Evolutionary conservation across 2,329 filamentous ascomycete genomes (phyloP), one percentile per base, ranked within the genome.

Genomic region (Pseudocercospora crystallina): DNA sequence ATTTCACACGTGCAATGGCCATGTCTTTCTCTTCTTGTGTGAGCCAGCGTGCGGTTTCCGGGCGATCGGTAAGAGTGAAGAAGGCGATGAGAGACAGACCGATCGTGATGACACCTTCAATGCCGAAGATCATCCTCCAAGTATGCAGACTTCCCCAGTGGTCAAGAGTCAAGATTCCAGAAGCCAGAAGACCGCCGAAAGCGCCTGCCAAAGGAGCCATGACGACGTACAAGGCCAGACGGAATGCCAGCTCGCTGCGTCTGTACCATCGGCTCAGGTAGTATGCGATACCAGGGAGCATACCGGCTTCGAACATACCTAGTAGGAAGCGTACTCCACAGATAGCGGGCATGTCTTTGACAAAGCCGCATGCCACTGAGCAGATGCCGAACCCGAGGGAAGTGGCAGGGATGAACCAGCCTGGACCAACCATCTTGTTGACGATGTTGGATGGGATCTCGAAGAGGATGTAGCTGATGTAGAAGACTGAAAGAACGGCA

Each of bases 241-340:
- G 78, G 65, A 87, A 87, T 0, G 82, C 78, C 5, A 89, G 71
- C 67, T 90, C 86, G 43, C 78, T 79, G 30, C 83, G 75, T n/a
- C 84, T 75, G 59, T 89, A 89, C 85, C 85, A 89, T 44, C 85
- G 74, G 1, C 80, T 84, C 14, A 89, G 71, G 60, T 89, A 89
- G 68, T 89, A 90, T 0, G 85, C 84, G 35, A 88, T 87, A 0
- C 86, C 86, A 0, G 86, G 86, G 47, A 89, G 68, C 80, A 90
- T 83, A 7, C 86, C 86, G 0, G 86, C 83, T 68, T 90, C 87
- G 51, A 89, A 88, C 9, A 86, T 68, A 5, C 73, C 74, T 3
- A 66, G 53, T 2, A 62, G 41, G 59, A 89, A 88, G 5, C 86
- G 80, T 0, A 89, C 84, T 11, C 76, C 84, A 33, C 75, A 82